Evolutionary conservation across 768 basidiomycete genomes (phyloP), one percentile per base, ranked within the genome.

Genomic region (Glaciozyma antarctica): DNA sequence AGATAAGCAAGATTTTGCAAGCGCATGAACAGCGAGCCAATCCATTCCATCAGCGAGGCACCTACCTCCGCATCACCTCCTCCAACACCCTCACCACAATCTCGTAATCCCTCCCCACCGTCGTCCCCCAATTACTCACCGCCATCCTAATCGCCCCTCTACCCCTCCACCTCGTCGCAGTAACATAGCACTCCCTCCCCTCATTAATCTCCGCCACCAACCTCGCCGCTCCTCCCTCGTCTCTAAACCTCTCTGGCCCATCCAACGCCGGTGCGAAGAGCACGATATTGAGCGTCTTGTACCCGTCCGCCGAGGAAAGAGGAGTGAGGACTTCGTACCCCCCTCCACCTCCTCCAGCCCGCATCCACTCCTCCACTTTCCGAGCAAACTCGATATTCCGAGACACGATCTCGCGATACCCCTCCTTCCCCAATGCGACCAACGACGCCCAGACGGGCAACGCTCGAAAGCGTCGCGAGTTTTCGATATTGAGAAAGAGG

Each of bases 381-480:
- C 75, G 59, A 5, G 79, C 78, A 62, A 80, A 78, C 2, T 53
- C 63, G 47, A 79, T 69, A 71, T 81, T 79, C 34, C 77, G 74
- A 12, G 55, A 60, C 24, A 81, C 67, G 19, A 81, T 70, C 22
- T 77, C 73, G 52, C 62, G 32, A 71, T 79, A 81, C 4, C 80
- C 80, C 15, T 75, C 66, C 51, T 69, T 68, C 16, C 80, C 80
- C 19, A 78, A 72, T 34, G 74, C 73, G 34, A 80, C 49, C 22
- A 81, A 72, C 26, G 76, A 75, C 5, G 78, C 76, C 64, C 77
- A 77, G 17, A 81, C 57, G 0, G 79, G 78, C 19, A 81, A 71
- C 1, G 78, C 78, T 13, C 79, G 73, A 71, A 80, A 79, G 16
- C 80, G 72, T 16, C 79, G 69, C 3, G 77, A 78, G 69, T 80